Base-by-base conservation (phyloP, 2,329 filamentous ascomycete species). In the Aulographum hederae region DNA sequence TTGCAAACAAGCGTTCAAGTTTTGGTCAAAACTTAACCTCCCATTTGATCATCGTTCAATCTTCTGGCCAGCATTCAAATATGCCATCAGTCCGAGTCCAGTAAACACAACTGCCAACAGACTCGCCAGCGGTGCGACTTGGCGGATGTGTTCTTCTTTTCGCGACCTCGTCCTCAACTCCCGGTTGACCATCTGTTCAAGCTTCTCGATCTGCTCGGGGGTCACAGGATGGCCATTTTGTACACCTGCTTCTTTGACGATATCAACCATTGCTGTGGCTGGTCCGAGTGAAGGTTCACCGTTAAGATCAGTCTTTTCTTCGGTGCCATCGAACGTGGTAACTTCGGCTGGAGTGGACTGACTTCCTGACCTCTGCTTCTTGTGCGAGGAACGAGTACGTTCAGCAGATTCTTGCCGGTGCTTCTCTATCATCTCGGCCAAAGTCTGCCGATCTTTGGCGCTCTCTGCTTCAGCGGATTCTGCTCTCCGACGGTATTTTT, bases 351-450 rank as follows among this genome's bases (percentile, higher is more conserved):
- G 15, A 11, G 30, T 10, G 18, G 30, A 32, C 26, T 19, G 16
- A 18, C 30, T 29, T 21, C 31, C 15, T 14, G 30, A 33, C 23
- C 34, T 19, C 20, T 20, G 30, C 21, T 23, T 14, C 47, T 46
- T 46, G 37, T 49, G 45, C 32, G 35, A 39, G 21, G 42, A 55
- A 3, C 54, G 54, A n/a, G 53, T 58, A 39, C 48, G 56, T 18
- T 59, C 63, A 40, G 68, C 69, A 42, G 73, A 71, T 42, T 84
- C 73, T 43, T 62, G 65, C 32, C 84, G 71, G 34, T 94, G 77
- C 41, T 77, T 75, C 43, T 80, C 64, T 10, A 94, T 74, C 81
- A 95, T 89, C 47, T 93, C 80, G 1, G 78, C 75, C 28, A 98
- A 57, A 2, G 76, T 77, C 50, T 78, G 75, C 33, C 77, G 73